Evolutionary conservation across 495 filamentous ascomycete genomes (phyloP), one percentile per base, ranked within the genome.

Genomic region (Daldinia vernicosa): DNA sequence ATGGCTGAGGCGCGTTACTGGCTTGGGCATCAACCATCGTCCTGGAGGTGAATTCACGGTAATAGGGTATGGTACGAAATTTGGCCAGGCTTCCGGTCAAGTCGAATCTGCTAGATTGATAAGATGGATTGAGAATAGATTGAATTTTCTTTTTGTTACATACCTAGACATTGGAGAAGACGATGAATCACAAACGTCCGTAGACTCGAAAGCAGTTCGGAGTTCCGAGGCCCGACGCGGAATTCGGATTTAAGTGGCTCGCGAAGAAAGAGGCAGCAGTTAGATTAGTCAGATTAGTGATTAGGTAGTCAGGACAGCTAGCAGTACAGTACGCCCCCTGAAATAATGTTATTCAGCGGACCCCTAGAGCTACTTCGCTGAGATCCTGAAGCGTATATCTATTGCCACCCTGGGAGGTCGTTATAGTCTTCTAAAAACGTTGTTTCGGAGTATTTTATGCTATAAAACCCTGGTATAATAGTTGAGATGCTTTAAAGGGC

Each of bases 61-160:
- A 50, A 51, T 59, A 54, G 3, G 60, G 66, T 53, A 69, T 56
- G 15, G 61, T 56, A 30, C 65, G 66, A 56, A 66, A 63, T 52
- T 47, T 58, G 66, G 66, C 65, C 39, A 66, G 43, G 19, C 65
- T 57, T 15, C 62, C 51, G 6, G 56, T 32, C 4, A 68, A 28
- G 47, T 66, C 51, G 11, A 64, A 65, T 26, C 59, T 68, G 19
- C 51, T 62, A 69, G 63, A 74, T 64, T 64, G 63, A 74, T 70
- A 67, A 70, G 62, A 70, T 70, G 26, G 60, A 63, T 52, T 53
- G 24, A 47, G 30, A 17, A 28, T 51, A 8, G 55, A 32, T 50
- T 32, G 7, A 24, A 15, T 35, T 27, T 64, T 11, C 11, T 32
- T 57, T 35, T 62, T 39, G 56, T 54, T 39, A 65, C 60, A 51